Percentiles rank a stretch among this genome's conserved stretches.
These are phyloP conservation scores for Crepidotus sp. DNA, from an alignment of 1,284 basidiomycete genomes.

Conservation along the genomic window DNA sequence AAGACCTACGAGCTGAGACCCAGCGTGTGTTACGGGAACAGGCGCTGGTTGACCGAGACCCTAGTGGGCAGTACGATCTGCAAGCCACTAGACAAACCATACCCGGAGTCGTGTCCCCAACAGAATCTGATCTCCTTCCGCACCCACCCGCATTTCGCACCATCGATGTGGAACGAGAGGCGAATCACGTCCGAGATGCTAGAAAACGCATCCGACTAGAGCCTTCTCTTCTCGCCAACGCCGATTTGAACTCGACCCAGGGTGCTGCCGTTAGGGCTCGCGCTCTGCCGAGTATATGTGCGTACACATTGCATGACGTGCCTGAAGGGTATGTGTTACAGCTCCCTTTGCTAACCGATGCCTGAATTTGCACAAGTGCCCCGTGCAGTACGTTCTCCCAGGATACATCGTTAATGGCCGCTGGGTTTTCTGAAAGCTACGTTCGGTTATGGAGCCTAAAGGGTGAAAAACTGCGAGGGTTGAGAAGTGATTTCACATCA, in stretches of 20 bases:
- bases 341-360: not conserved
- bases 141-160: slow-evolving; percentile 77
- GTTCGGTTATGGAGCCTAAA: slow-evolving; percentile 94
- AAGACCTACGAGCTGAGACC: slow-evolving; percentile 74
- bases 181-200: slow-evolving; percentile 83
- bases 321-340: slow-evolving; percentile 68
- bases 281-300: slow-evolving; percentile 82
- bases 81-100: slow-evolving; percentile 41
- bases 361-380: slow-evolving; percentile 38
- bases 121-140: slow-evolving; percentile 70
- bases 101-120: slow-evolving; percentile 53
- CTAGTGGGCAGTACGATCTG: slow-evolving; percentile 54
- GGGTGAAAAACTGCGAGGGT: slow-evolving; percentile 78
- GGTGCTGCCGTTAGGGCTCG: slow-evolving; percentile 45
- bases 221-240: slow-evolving; percentile 49
- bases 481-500: slow-evolving; percentile 67
- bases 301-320: slow-evolving; percentile 88
- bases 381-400: slow-evolving; percentile 86
- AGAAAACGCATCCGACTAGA: slow-evolving; percentile 86
- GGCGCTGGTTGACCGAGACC: slow-evolving; percentile 61
- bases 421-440: slow-evolving; percentile 94
- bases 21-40: slow-evolving; percentile 67
- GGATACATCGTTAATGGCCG: slow-evolving; percentile 92
- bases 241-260: slow-evolving; percentile 52
- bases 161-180: slow-evolving; percentile 86